Evolutionary conservation across 2,329 filamentous ascomycete species (phyloP).

Genomic region (Diaporthe sp.): DNA sequence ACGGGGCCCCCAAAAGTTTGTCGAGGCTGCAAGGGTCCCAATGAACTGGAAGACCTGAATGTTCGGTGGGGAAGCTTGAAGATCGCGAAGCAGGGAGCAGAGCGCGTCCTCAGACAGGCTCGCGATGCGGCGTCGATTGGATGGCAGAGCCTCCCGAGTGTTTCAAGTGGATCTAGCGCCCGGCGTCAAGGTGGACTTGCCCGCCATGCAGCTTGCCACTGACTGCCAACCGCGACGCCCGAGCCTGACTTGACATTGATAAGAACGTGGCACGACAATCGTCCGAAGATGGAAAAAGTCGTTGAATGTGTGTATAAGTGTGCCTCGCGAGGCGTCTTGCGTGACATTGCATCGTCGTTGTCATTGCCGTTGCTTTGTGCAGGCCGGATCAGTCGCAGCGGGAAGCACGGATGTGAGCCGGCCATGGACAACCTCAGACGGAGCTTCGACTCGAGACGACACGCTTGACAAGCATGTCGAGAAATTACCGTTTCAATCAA

Average conservation of each 20-base stretch:
- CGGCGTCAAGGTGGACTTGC: slow-evolving; percentile 39
- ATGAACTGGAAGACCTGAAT: slow-evolving; percentile 21
- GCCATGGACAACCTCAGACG: slow-evolving; percentile 26
- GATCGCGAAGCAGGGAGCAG: slow-evolving; percentile 35
- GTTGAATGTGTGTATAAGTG: not conserved
- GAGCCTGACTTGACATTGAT: not conserved
- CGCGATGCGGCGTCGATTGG: slow-evolving; percentile 45
- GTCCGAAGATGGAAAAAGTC: not conserved
- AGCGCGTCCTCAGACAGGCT: slow-evolving; percentile 43
- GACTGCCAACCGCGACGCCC: slow-evolving; percentile 7
- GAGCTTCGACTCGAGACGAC: slow-evolving; percentile 30
- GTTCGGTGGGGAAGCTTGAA: slow-evolving; percentile 34
- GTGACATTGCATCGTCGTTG: slow-evolving; percentile 5
- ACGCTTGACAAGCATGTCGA: slow-evolving; percentile 1
- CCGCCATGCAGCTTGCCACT: slow-evolving; percentile 36
- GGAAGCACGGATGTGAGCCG: slow-evolving; percentile 21
- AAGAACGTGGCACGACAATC: slow-evolving; percentile 11
- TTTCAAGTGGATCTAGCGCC: slow-evolving; percentile 48
- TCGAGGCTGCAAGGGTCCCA: slow-evolving; percentile 25
- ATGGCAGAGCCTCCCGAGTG: slow-evolving; percentile 43
- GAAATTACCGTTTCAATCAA: slow-evolving; percentile 17
- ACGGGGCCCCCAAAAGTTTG: slow-evolving; percentile 23
- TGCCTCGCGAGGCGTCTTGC: slow-evolving; percentile 8
- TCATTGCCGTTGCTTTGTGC: slow-evolving; percentile 6
- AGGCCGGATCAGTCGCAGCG: not conserved